These are phyloP conservation scores for Chlorella ohadii DNA, from an alignment of 139 green algal species.

Conservation along the genomic window DNA sequence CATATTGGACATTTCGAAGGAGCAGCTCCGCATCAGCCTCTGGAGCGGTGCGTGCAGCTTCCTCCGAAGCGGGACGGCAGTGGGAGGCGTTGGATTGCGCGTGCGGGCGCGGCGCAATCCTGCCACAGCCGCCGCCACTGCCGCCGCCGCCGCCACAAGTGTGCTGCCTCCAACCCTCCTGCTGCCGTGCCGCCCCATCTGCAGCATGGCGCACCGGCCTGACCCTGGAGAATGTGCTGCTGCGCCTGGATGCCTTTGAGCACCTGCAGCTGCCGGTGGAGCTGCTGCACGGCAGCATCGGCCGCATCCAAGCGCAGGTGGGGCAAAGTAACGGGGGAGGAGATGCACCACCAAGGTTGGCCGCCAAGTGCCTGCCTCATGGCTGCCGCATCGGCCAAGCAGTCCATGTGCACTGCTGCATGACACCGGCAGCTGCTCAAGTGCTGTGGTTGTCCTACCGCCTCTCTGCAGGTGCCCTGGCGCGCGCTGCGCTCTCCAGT, in stretches of 20 bases:
- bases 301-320: constrained; percentile 50
- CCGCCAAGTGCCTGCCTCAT: no score
- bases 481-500: constrained; percentile 46
- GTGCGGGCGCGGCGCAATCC: no score
- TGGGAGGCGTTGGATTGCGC: background rate
- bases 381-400: no score
- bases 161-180: background rate
- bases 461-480: constrained; percentile 46
- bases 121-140: background rate
- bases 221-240: constrained; percentile 55
- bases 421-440: background rate
- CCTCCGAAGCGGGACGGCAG: background rate
- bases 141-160: background rate
- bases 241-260: constrained; percentile 63
- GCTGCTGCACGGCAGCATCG: constrained; percentile 50
- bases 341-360: no score
- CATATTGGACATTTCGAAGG: constrained; percentile 63
- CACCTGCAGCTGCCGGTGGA: constrained; percentile 60
- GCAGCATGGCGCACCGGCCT: constrained; percentile 64
- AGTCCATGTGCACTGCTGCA: background rate
- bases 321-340: background rate
- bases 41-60: constrained; percentile 48
- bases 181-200: background rate
- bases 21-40: constrained; percentile 62
- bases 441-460: no score